phyloP scores from a whole-genome alignment of 2,329 filamentous ascomycete genomes.

The Aspergillus japonicus region DNA sequence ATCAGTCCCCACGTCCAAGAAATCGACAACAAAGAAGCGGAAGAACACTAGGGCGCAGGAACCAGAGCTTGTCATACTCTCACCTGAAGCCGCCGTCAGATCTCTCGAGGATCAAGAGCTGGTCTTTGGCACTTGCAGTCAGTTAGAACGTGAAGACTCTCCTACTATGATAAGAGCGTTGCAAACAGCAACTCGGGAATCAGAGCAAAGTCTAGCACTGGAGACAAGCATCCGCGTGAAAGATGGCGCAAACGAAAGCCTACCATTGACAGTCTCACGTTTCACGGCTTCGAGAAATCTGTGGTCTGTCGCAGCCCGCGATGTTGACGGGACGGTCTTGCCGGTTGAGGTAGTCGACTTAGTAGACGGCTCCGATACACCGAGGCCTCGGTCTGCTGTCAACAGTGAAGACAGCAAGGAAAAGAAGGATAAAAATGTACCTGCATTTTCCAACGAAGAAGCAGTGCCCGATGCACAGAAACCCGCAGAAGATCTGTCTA shows the following conservation, averaged over 20 bases:
- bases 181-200: constrained; percentile 33
- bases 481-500: neutral
- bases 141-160: constrained; percentile 71
- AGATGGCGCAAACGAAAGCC: neutral
- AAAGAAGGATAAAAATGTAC: neutral
- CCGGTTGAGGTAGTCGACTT: constrained; percentile 63
- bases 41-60: constrained; percentile 26
- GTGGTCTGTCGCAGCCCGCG: constrained; percentile 70
- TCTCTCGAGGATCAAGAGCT: constrained; percentile 70
- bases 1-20: neutral
- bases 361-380: constrained; percentile 41
- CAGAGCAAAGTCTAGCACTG: constrained; percentile 23
- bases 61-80: constrained; percentile 61
- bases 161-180: constrained; percentile 53
- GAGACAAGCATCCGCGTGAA: constrained; percentile 1
- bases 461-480: neutral
- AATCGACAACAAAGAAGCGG: constrained; percentile 17
- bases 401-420: neutral
- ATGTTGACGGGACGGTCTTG: constrained; percentile 63
- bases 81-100: constrained; percentile 66
- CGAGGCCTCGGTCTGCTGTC: neutral
- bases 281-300: constrained; percentile 48
- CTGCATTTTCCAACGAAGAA: neutral
- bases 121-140: constrained; percentile 82
- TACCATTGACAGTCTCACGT: constrained; percentile 22